Conservation (phyloP, 2,329 filamentous ascomycete species). For the Lasiodiplodia sp. region DNA sequence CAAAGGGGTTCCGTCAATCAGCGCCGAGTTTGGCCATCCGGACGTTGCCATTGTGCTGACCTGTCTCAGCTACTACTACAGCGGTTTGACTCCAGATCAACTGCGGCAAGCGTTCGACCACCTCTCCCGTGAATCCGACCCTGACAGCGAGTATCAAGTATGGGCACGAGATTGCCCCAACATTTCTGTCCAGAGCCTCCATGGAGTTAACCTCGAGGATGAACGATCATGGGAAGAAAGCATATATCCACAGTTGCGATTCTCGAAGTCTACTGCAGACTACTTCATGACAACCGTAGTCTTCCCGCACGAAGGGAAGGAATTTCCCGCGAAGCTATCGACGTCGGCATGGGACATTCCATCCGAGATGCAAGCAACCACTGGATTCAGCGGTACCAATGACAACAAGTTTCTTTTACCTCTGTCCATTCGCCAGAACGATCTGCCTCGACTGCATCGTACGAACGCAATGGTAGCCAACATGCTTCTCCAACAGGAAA, state of each 20-base stretch:
- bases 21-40: conserved; percentile 73
- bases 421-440: conserved; percentile 61
- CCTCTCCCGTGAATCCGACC: conserved; percentile 61
- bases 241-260: conserved; percentile 63
- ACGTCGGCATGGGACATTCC: conserved; percentile 73
- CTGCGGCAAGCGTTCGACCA: conserved; percentile 57
- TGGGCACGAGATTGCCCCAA: conserved; percentile 52
- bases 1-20: conserved; percentile 68
- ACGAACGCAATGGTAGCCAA: conserved; percentile 73
- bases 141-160: conserved; percentile 57
- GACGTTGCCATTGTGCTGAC: conserved; percentile 72
- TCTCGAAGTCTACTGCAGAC: conserved; percentile 64
- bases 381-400: conserved; percentile 75
- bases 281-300: conserved; percentile 68
- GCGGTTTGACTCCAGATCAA: conserved; percentile 61
- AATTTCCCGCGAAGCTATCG: conserved; percentile 69
- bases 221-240: conserved; percentile 52
- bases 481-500: conserved; percentile 60
- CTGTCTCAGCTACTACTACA: conserved; percentile 72
- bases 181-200: conserved; percentile 48
- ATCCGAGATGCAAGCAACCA: conserved; percentile 46
- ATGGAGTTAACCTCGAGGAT: conserved; percentile 55
- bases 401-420: conserved; percentile 68
- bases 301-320: conserved; percentile 67
- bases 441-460: conserved; percentile 63